Base-by-base conservation (phyloP, 805 yeast species). In the Pachysolen tannophilus region DNA sequence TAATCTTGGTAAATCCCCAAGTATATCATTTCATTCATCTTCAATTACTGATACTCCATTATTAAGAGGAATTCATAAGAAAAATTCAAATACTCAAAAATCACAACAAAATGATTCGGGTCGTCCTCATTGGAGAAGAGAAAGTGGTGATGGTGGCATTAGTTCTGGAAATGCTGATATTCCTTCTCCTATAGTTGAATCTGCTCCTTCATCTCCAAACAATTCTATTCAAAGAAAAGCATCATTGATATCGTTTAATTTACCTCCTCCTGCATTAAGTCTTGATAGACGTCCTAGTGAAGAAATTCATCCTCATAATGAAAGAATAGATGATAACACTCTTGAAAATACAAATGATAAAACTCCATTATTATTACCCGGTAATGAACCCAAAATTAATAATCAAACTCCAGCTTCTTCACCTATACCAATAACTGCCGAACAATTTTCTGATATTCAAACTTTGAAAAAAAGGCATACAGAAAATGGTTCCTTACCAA, bases 221-320 rank as follows among this genome's bases (percentile, higher is more conserved):
- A n/a, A n/a, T n/a, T n/a, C n/a, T n/a, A n/a, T n/a, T n/a, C n/a
- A n/a, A n/a, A n/a, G n/a, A n/a, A n/a, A n/a, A 20, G 42, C 43
- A 6, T 42, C 48, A 3, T 34, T 45, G 33, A 36, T 31, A 32
- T 48, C 47, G 10, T 39, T 46, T 30, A 41, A 40, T 28, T 43
- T 50, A 29, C 60, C 54, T 5, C 56, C 54, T 8, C 58, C 60
- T 19, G 51, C 51, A 13, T 13, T 44, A 8, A 10, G 23, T 13
- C 16, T 30, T 4, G 11, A 30, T 23, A 16, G 14, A 10, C 20
- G 30, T 8, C 15, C 31, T 7, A 14, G 13, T 20, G n/a, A n/a
- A n/a, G n/a, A n/a, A n/a, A n/a, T 20, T 3, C 9, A 9, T 8
- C 14, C n/a, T 20, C n/a, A 20, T 13, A 20, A 21, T 20, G 18